Base-by-base conservation (phyloP, 305 asterid genomes). In the Fraxinus sp. region DNA sequence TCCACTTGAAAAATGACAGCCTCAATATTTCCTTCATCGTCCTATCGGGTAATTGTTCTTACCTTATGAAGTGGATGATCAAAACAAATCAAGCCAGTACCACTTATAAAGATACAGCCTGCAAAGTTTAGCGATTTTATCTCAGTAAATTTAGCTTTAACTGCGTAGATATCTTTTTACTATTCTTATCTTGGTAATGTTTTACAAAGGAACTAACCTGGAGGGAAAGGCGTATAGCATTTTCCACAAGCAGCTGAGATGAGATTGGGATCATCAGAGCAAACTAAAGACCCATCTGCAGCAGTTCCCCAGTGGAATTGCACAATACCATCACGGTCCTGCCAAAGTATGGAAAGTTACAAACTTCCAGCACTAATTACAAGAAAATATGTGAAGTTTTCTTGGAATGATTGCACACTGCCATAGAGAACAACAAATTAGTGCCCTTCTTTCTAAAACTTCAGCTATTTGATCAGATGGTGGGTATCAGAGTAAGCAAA, bases 261-360 rank as follows among this genome's bases (percentile, higher is more conserved):
- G 84, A 90, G 84, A 35, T 89, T 91, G 0, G 91, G 89, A 79
- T 94, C 94, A 80, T 94, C 94, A 0, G 90, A 87, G 86, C 95
- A 91, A 8, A 92, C 92, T 79, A 94, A 83, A 39, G 95, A 92
- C 14, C 94, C 95, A 72, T 91, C 94, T 1, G 85, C 85, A 20
- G 92, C 90, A 11, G 85, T 85, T 89, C 98, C 97, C 98, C 98
- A 94, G 84, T 92, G 93, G 52, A 94, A 86, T 13, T 90, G 86
- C 88, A 89, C 89, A 14, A 84, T 3, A 59, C 95, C 97, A 18
- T 94, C 92, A 1, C 97, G 91, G 80, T 94, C 95, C 97, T 92
- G 85, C 26, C 78, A 75, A 80, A 30, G 74, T 66, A 52, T 9
- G 71, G 22, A 59, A 20, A 20, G 71, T 62, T 62, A 62, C 71